phyloP scores from a whole-genome alignment of 2,329 filamentous ascomycete species.

The Chrysoporthe austroafricana region DNA sequence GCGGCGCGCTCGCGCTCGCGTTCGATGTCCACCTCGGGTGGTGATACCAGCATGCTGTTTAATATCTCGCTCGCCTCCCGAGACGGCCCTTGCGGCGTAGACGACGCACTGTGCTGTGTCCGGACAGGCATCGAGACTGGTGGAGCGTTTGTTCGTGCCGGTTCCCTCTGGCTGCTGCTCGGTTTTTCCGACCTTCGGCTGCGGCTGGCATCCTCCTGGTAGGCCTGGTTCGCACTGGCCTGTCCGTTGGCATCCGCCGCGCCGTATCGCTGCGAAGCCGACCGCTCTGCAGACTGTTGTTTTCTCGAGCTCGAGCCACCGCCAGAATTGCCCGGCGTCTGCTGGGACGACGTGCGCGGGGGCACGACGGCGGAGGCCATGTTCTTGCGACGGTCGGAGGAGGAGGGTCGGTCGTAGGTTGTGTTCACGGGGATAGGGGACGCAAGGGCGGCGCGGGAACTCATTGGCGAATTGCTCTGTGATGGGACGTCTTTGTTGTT shows the following conservation, averaged over 20 bases:
- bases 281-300: slow-evolving; percentile 31
- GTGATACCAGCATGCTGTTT: slow-evolving; percentile 75
- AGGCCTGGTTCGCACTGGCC: slow-evolving; percentile 37
- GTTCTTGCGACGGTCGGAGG: slow-evolving; percentile 59
- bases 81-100: slow-evolving; percentile 62
- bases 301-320: slow-evolving; percentile 49
- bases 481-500: slow-evolving; percentile 29
- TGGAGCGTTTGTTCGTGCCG: slow-evolving; percentile 37
- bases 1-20: slow-evolving; percentile 72
- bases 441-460: slow-evolving; percentile 51
- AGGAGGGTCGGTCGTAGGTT: slow-evolving; percentile 46
- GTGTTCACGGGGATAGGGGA: slow-evolving; percentile 45
- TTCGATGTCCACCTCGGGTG: slow-evolving; percentile 73
- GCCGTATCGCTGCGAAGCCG: slow-evolving; percentile 20
- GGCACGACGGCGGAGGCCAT: slow-evolving; percentile 77
- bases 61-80: slow-evolving; percentile 81
- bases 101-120: slow-evolving; percentile 50
- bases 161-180: slow-evolving; percentile 44
- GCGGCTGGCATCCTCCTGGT: slow-evolving; percentile 42
- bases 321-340: slow-evolving; percentile 41
- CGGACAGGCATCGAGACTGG: slow-evolving; percentile 51
- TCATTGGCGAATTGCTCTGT: slow-evolving; percentile 49
- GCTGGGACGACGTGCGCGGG: slow-evolving; percentile 77
- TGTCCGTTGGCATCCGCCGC: slow-evolving; percentile 41
- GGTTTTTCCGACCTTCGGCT: slow-evolving; percentile 45